These are phyloP conservation scores for Thelonectria rubi DNA, from an alignment of 2,329 filamentous ascomycete species.

Conservation along the genomic window DNA sequence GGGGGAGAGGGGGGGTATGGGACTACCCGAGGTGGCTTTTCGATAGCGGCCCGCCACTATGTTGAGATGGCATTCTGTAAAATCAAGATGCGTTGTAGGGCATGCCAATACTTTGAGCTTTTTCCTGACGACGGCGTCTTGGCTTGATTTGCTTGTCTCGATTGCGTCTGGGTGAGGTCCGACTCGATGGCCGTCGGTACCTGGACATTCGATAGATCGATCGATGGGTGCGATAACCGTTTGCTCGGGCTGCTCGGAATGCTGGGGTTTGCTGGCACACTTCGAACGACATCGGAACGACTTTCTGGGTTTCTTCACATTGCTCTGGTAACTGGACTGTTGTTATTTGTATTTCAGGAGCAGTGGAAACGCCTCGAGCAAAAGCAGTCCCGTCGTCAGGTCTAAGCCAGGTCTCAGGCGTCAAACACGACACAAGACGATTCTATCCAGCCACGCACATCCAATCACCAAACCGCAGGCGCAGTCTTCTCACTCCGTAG, in stretches of 20 bases:
- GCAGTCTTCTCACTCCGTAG: slow-evolving; percentile 15
- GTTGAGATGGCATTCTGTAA: slow-evolving; percentile 29
- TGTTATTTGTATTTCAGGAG: background rate
- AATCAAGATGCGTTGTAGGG: slow-evolving; percentile 14
- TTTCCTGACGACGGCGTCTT: background rate
- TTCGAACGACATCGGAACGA: background rate
- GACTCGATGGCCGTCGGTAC: background rate
- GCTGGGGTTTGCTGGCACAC: too few species aligned
- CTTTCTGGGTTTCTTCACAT: background rate
- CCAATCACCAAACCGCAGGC: slow-evolving; percentile 10
- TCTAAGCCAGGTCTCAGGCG: background rate
- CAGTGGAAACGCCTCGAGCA: background rate
- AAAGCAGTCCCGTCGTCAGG: background rate
- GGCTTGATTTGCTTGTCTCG: background rate
- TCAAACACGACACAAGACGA: background rate
- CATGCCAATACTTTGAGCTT: background rate
- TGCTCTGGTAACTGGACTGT: background rate
- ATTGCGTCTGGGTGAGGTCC: background rate
- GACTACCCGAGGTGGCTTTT: slow-evolving; percentile 14
- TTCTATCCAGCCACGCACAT: slow-evolving; percentile 29
- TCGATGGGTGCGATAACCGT: background rate
- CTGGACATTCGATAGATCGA: background rate
- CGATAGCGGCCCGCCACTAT: slow-evolving; percentile 17
- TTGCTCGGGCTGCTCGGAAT: too few species aligned
- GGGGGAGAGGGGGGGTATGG: slow-evolving; percentile 21